These are phyloP conservation scores for Boletellus deceptivus DNA, from an alignment of 1,284 basidiomycete species.

Conservation along the genomic window DNA sequence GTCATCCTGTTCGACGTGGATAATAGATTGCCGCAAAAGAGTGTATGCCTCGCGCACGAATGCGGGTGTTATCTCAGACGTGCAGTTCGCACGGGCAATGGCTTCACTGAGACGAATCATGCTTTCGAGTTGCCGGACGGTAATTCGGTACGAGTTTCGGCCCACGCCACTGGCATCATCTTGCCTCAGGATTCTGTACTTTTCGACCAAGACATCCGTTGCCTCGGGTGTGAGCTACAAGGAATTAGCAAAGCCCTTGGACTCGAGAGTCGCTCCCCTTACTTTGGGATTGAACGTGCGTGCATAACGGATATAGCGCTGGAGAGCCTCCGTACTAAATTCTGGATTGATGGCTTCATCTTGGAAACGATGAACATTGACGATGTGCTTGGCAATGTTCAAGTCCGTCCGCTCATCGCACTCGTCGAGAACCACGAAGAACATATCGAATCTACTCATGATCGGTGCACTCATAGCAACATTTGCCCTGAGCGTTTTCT, in stretches of 20 bases:
- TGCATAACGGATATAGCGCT: conserved; percentile 96
- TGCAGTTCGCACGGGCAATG: conserved; percentile 96
- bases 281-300: conserved; percentile 97
- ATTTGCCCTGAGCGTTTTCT: conserved; percentile 91
- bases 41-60: conserved; percentile 97
- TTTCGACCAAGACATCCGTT: conserved; percentile 91
- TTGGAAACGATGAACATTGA: conserved; percentile 95
- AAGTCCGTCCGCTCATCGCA: conserved; percentile 93
- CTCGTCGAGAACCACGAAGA: conserved; percentile 98
- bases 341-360: conserved; percentile 95
- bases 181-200: conserved; percentile 90
- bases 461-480: conserved; percentile 98
- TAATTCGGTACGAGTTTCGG: conserved; percentile 93
- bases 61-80: conserved; percentile 86
- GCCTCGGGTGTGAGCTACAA: conserved; percentile 87
- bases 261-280: neutral
- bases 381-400: conserved; percentile 96
- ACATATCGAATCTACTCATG: conserved; percentile 99
- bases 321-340: conserved; percentile 94
- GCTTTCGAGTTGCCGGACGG: conserved; percentile 93
- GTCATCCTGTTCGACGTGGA: conserved; percentile 99
- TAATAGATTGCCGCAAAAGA: conserved; percentile 94
- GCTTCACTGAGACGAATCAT: conserved; percentile 98
- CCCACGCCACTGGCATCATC: conserved; percentile 89
- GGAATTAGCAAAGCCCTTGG: conserved; percentile 4